These are phyloP conservation scores for Fusarium verrucosum DNA, from an alignment of 2,329 filamentous ascomycete species.

Conservation along the genomic window DNA sequence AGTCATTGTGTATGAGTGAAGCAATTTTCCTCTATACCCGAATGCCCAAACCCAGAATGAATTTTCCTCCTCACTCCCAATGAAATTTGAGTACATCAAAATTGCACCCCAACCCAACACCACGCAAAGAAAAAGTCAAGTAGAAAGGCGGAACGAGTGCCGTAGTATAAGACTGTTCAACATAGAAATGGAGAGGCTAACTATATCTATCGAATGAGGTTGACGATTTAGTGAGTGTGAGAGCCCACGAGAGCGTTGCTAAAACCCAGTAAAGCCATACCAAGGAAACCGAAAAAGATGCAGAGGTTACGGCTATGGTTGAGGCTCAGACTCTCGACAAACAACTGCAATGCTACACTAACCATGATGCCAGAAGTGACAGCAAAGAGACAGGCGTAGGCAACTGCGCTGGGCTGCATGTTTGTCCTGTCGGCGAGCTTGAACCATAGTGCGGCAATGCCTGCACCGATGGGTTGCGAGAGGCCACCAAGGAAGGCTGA, in stretches of 20 bases:
- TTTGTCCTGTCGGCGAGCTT: constrained; percentile 67
- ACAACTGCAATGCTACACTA: constrained; percentile 87
- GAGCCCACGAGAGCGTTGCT: constrained; percentile 83
- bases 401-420: constrained; percentile 62
- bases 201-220: neutral
- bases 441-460: constrained; percentile 86
- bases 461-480: constrained; percentile 87
- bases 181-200: neutral
- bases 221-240: constrained; percentile 53
- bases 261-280: constrained; percentile 87
- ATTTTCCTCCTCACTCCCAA: constrained; percentile 1
- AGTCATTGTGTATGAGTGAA: constrained; percentile 7
- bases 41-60: constrained; percentile 13
- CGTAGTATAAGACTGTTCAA: neutral
- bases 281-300: constrained; percentile 81
- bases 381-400: constrained; percentile 86
- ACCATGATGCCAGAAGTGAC: constrained; percentile 94
- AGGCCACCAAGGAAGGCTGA: constrained; percentile 84
- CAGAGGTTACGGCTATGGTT: constrained; percentile 82
- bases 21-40: constrained; percentile 32
- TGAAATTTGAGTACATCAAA: neutral
- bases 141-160: neutral
- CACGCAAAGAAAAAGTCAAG: constrained; percentile 18
- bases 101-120: constrained; percentile 19
- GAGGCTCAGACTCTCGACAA: constrained; percentile 84